Percentiles rank a stretch among this genome's conserved stretches.
These are phyloP conservation scores for Talaromyces atroroseus DNA, from an alignment of 2,329 filamentous ascomycete species.

Conservation along the genomic window DNA sequence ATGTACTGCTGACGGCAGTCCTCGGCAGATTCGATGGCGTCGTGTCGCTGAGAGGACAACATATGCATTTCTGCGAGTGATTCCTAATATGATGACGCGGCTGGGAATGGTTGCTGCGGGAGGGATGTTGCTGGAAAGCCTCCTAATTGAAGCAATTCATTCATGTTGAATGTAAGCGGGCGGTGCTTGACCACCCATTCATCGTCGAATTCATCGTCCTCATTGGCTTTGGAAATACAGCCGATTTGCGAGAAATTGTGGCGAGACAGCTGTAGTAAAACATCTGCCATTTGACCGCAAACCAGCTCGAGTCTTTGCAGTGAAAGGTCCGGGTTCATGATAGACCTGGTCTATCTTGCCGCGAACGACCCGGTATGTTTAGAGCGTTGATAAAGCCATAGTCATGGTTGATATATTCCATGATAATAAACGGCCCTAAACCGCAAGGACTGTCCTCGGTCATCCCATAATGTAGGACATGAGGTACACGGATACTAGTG, in stretches of 20 bases:
- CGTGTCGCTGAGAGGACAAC: constrained; percentile 35
- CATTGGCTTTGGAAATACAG: constrained; percentile 25
- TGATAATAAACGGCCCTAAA: constrained; percentile 32
- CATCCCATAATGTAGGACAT: constrained; percentile 18
- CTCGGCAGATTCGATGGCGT: constrained; percentile 26
- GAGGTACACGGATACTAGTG: constrained; percentile 18
- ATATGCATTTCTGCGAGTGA: constrained; percentile 41
- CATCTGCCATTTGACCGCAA: constrained; percentile 39
- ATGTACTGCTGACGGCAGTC: constrained; percentile 21
- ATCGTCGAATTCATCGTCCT: constrained; percentile 14
- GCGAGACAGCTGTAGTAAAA: constrained; percentile 35
- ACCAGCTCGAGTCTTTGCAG: constrained; percentile 29
- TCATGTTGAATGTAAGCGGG: constrained; percentile 42
- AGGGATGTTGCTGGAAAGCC: constrained; percentile 19
- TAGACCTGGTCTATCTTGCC: constrained; percentile 23
- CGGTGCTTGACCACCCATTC: constrained; percentile 26
- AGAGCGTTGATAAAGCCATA: constrained; percentile 21
- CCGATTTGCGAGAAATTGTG: constrained; percentile 37
- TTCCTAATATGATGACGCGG: constrained; percentile 34
- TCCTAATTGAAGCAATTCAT: constrained; percentile 28
- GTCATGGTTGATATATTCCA: constrained; percentile 26
- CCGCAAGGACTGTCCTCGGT: constrained; percentile 11
- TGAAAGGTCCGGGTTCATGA: constrained; percentile 32
- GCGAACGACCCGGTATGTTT: constrained; percentile 20
- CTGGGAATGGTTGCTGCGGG: constrained; percentile 18